phyloP scores from a whole-genome alignment of 768 basidiomycete species.

The Gloeopeniophorella convolvens region DNA sequence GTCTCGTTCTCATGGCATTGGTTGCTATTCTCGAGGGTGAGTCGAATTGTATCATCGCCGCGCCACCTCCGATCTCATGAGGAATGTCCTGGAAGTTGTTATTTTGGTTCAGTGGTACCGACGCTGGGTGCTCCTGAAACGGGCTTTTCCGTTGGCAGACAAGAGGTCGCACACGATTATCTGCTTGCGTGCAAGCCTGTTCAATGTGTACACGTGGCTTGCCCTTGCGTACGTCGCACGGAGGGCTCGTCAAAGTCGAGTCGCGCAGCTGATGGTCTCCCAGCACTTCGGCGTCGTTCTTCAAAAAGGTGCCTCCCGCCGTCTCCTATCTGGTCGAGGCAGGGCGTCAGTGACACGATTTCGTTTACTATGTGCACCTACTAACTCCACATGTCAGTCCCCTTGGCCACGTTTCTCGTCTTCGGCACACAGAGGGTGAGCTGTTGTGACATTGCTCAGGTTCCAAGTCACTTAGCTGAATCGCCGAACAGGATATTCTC shows the following conservation, averaged over 20 bases:
- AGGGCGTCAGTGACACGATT: constrained; percentile 32
- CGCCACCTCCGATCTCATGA: constrained; percentile 2
- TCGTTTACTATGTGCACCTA: constrained; percentile 3
- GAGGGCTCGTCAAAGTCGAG: not conserved
- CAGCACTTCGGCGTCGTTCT: not conserved
- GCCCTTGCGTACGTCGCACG: constrained; percentile 9
- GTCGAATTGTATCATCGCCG: not conserved
- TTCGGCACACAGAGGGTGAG: constrained; percentile 46
- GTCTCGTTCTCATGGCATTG: constrained; percentile 33
- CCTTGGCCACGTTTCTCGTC: constrained; percentile 40
- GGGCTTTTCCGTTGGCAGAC: constrained; percentile 37
- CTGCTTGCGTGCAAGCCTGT: constrained; percentile 31
- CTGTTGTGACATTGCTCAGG: not conserved
- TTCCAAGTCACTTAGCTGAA: not conserved
- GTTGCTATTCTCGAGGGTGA: constrained; percentile 43
- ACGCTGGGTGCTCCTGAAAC: constrained; percentile 31
- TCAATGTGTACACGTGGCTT: constrained; percentile 11
- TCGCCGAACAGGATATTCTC: constrained; percentile 33
- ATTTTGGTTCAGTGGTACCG: constrained; percentile 39
- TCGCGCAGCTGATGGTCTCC: not conserved
- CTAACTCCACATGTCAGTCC: constrained; percentile 33
- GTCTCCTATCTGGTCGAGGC: constrained; percentile 46
- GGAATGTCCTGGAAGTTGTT: constrained; percentile 29
- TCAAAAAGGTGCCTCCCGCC: constrained; percentile 8
- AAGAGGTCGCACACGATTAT: constrained; percentile 32